Evolutionary conservation across 805 yeast genomes (phyloP).

Genomic region (Teunomyces barrocoloradensis): DNA sequence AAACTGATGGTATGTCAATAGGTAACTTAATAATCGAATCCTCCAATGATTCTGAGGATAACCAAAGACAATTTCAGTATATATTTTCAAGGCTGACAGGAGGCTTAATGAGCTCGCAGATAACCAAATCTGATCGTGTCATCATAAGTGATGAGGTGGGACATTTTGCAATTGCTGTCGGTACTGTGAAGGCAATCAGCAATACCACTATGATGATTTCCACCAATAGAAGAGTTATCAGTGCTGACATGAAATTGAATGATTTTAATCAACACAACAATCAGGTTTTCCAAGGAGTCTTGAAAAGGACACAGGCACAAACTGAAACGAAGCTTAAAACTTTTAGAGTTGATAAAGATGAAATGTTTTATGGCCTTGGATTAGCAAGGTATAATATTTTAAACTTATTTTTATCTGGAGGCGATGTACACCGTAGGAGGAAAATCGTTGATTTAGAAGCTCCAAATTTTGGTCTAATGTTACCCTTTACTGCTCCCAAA

Average conservation of each 20-base stretch:
- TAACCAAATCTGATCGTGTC: constrained; percentile 59
- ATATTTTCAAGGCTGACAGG: constrained; percentile 41
- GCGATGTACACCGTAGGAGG: constrained; percentile 44
- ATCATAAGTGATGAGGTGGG: constrained; percentile 79
- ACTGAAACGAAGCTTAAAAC: constrained; percentile 7
- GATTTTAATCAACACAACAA: constrained; percentile 41
- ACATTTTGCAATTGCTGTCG: constrained; percentile 70
- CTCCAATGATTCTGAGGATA: constrained; percentile 18
- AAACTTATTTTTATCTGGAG: constrained; percentile 57
- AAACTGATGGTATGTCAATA: constrained; percentile 54
- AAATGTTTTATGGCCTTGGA: constrained; percentile 69
- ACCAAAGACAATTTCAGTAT: constrained; percentile 39
- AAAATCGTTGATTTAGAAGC: constrained; percentile 52
- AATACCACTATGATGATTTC: constrained; percentile 45
- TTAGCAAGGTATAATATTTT: constrained; percentile 74
- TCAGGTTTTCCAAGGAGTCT: constrained; percentile 52
- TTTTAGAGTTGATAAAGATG: constrained; percentile 80
- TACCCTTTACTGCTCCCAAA: constrained; percentile 17
- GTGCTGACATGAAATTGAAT: constrained; percentile 36
- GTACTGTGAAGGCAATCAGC: constrained; percentile 48
- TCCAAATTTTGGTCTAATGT: constrained; percentile 40
- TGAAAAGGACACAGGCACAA: constrained; percentile 16
- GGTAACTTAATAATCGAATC: constrained; percentile 46
- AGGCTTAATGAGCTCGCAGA: constrained; percentile 36
- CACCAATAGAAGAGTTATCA: constrained; percentile 52